Percentiles rank a stretch among this genome's conserved stretches.
These are phyloP conservation scores for Fagus crenata DNA, from an alignment of 306 rosid species.

Conservation along the genomic window DNA sequence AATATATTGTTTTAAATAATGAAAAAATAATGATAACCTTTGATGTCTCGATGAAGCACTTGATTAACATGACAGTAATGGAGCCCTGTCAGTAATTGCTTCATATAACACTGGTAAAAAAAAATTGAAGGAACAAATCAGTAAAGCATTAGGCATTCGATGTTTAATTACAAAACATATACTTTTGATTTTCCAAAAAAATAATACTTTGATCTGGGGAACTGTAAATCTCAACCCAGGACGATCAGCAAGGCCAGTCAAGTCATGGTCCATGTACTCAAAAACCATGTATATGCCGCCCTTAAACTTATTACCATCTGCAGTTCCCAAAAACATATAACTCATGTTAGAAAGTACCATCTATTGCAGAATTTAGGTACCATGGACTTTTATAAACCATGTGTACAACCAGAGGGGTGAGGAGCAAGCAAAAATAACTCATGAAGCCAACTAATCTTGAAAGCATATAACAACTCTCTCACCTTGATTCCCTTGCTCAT, in stretches of 20 bases:
- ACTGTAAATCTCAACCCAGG: conserved; percentile 69
- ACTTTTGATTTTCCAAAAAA: not conserved
- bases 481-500: conserved; percentile 63
- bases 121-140: not conserved
- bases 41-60: conserved; percentile 79
- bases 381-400: not conserved
- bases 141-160: not conserved
- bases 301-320: conserved; percentile 59
- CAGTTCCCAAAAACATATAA: conserved; percentile 23
- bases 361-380: not conserved
- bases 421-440: not conserved
- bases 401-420: not conserved
- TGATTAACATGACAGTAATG: conserved; percentile 67
- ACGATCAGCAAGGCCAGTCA: conserved; percentile 70
- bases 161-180: not conserved
- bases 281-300: conserved; percentile 79
- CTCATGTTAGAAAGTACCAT: not conserved
- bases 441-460: conserved; percentile 13
- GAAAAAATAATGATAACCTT: conserved; percentile 40
- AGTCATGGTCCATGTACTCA: conserved; percentile 84
- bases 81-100: conserved; percentile 67
- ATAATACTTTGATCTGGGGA: conserved; percentile 66
- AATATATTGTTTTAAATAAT: conserved; percentile 7
- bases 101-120: conserved; percentile 64
- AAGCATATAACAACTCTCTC: conserved; percentile 11